Evolutionary conservation across 352 stramenopile genomes (phyloP).

Genomic region (Phytophthora chlamydospora): DNA sequence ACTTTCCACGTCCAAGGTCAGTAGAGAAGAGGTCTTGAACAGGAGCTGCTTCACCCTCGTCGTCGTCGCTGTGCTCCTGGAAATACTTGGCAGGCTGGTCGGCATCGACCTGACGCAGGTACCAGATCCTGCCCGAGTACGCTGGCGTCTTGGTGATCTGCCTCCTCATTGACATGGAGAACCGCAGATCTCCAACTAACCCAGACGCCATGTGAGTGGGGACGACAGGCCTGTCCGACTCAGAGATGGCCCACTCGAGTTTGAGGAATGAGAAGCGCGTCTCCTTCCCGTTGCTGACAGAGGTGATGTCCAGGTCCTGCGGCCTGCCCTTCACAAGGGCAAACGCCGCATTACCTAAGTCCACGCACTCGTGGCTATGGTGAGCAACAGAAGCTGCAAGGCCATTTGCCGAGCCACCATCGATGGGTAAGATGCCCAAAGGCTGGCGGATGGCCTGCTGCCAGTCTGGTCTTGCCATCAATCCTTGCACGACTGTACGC

Average conservation of each 20-base stretch:
- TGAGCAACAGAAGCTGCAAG: conserved; percentile 56
- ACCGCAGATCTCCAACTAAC: conserved; percentile 54
- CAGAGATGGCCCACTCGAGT: conserved; percentile 71
- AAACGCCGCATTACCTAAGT: conserved; percentile 49
- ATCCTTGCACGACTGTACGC: conserved; percentile 57
- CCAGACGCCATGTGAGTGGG: conserved; percentile 56
- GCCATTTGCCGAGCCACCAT: conserved; percentile 51
- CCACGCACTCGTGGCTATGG: conserved; percentile 30
- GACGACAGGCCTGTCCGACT: conserved; percentile 47
- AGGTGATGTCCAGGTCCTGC: conserved; percentile 63
- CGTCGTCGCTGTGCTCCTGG: conserved; percentile 23
- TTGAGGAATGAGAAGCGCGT: conserved; percentile 71
- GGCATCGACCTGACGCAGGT: conserved; percentile 22
- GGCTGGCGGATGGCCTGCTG: conserved; percentile 57
- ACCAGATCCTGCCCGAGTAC: conserved; percentile 44
- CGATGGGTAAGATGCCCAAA: conserved; percentile 48
- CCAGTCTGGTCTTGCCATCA: conserved; percentile 69
- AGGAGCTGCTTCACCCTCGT: conserved; percentile 3
- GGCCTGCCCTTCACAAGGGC: conserved; percentile 53
- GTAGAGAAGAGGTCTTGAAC: conserved; percentile 27
- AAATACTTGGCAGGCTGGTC: conserved; percentile 35
- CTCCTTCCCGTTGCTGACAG: conserved; percentile 44
- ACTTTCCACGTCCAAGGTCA: conserved; percentile 27
- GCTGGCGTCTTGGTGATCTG: conserved; percentile 44
- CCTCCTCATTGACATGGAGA: conserved; percentile 47